Conservation (phyloP, 2,329 filamentous ascomycete genomes). For the Claviceps sp. region DNA sequence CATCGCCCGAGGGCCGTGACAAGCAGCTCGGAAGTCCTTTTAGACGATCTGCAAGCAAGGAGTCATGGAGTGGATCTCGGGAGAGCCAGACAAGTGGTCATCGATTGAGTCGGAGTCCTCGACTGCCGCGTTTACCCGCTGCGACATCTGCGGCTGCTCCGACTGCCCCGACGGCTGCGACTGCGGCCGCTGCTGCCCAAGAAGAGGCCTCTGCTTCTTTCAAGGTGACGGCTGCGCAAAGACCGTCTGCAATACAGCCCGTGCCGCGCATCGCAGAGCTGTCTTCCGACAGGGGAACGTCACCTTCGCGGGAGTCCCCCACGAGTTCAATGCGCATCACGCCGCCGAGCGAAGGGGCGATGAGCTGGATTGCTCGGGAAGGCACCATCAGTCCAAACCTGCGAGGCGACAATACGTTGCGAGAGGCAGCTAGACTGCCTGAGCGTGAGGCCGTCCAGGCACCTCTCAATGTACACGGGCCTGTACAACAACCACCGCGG, state of each 20-base stretch:
- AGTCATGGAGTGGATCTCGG: conserved; percentile 17
- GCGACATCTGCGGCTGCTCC: conserved; percentile 1
- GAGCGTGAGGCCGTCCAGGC: neutral
- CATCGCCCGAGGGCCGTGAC: conserved; percentile 39
- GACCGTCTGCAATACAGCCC: conserved; percentile 13
- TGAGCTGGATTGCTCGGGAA: conserved; percentile 30
- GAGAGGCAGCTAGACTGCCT: conserved; percentile 13
- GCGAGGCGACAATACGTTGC: conserved; percentile 21
- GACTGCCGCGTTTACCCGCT: conserved; percentile 9
- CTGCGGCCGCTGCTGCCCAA: conserved; percentile 6
- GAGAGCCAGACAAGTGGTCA: conserved; percentile 14
- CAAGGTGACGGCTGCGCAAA: conserved; percentile 14
- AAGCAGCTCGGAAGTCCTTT: conserved; percentile 43
- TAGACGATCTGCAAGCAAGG: conserved; percentile 25
- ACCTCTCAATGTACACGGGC: conserved; percentile 6
- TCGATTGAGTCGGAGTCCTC: conserved; percentile 18
- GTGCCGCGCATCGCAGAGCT: conserved; percentile 15
- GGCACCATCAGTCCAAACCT: conserved; percentile 23
- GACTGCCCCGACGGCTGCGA: conserved; percentile 5
- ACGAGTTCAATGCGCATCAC: conserved; percentile 21
- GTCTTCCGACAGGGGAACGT: conserved; percentile 1
- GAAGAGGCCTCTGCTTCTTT: conserved; percentile 18
- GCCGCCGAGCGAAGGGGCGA: conserved; percentile 22
- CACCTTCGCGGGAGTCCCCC: conserved; percentile 14
- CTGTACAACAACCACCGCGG: conserved; percentile 8